A percentile compares a stretch with the other conserved stretches of the same genome.
Evolutionary conservation across 352 stramenopile species (phyloP).

Genomic region (Lagenidium sp.): DNA sequence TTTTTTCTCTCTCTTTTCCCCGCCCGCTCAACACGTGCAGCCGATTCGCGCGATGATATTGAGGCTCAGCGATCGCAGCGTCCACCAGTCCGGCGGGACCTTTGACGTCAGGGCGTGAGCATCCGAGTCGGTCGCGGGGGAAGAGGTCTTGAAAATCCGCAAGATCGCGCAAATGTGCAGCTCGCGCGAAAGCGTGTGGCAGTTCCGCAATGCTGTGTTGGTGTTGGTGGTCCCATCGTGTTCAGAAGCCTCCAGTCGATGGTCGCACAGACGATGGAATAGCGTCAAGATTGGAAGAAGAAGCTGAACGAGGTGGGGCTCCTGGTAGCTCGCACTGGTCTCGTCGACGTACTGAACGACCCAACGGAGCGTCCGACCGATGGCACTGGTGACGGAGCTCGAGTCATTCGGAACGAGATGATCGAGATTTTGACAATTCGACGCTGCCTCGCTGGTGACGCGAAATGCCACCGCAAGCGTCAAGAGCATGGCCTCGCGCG

Average conservation of each 20-base stretch:
- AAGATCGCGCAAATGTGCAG: not conserved
- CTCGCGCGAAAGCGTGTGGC: not conserved
- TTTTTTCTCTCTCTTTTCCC: too few relatives aligned
- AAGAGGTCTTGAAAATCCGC: too few relatives aligned
- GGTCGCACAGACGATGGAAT: not conserved
- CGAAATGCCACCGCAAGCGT: too few relatives aligned
- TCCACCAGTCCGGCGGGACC: not conserved
- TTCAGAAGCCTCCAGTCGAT: not conserved
- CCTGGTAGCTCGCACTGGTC: slow-evolving; percentile 1
- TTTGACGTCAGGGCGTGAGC: not conserved
- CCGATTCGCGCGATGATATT: not conserved
- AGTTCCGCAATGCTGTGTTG: not conserved
- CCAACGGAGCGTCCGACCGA: slow-evolving; percentile 3
- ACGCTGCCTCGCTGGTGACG: too few relatives aligned
- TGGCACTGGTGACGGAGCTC: not conserved
- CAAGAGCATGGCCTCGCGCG: too few relatives aligned
- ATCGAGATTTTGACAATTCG: not conserved
- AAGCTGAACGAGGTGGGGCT: slow-evolving; percentile 2
- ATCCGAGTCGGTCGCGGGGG: not conserved
- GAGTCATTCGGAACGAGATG: not conserved
- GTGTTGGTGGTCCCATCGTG: too few relatives aligned
- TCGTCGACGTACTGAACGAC: slow-evolving; percentile 5
- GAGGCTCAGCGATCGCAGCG: not conserved
- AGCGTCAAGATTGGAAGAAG: slow-evolving; percentile 1
- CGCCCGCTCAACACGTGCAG: not conserved